phyloP scores from a whole-genome alignment of 148 eudicot genomes.

The Fagopyrum homotropicum region DNA sequence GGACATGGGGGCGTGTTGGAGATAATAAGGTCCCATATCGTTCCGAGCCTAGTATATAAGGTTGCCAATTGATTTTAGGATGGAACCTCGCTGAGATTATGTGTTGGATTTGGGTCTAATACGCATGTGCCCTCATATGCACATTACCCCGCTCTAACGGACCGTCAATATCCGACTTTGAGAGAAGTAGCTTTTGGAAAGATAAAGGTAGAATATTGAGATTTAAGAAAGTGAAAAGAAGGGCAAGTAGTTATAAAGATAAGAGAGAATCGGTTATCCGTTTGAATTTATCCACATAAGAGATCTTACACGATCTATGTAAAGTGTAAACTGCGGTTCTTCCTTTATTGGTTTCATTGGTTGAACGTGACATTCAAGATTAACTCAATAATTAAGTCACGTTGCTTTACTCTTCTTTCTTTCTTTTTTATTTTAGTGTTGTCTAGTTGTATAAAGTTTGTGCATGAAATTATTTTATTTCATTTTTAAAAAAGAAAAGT shows the following conservation, averaged over 20 bases:
- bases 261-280: background rate
- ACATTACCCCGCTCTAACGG: too few species aligned
- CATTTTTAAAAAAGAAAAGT: too few species aligned
- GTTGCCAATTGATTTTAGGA: too few species aligned
- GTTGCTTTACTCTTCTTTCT: background rate
- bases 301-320: background rate
- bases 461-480: background rate
- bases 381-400: background rate
- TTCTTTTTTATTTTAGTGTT: background rate
- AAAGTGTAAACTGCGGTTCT: background rate
- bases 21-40: too few species aligned
- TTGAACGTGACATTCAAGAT: slow-evolving; percentile 5
- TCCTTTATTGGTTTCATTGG: background rate
- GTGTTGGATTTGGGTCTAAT: too few species aligned
- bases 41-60: too few species aligned
- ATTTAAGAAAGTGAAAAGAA: background rate
- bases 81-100: too few species aligned
- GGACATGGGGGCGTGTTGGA: too few species aligned
- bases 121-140: too few species aligned
- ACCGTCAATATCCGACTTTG: too few species aligned
- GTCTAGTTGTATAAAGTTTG: slow-evolving; percentile 7
- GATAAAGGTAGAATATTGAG: background rate
- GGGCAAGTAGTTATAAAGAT: background rate
- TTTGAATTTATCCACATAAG: slow-evolving; percentile 8
- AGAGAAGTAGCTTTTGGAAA: background rate